Base-by-base conservation (phyloP, 306 rosid genomes). In the Hippophae gyantsensis region DNA sequence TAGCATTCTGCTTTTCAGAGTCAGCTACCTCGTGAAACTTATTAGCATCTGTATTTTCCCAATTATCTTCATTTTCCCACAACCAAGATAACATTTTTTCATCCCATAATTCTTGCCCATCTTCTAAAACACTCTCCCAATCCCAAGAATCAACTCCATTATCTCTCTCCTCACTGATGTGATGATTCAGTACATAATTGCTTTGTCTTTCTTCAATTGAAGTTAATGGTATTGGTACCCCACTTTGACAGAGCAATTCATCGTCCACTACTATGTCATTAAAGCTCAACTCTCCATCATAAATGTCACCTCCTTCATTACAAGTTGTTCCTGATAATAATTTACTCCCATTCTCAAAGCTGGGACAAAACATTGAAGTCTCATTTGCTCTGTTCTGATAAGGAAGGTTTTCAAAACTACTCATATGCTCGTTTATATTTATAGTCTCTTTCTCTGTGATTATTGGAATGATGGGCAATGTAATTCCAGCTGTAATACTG, bases 41-140 rank as follows among this genome's bases (percentile, higher is more conserved):
- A 18, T 63, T 56, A 57, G 6, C 12, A 9, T 43, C 14, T 6
- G 55, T 68, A 7, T 52, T 45, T 40, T 67, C 83, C 74, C 48
- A 57, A 7, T 70, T 59, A 58, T 2, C 4, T 2, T 77, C 73
- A 60, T 69, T 79, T 1, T 72, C 70, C 83, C 77, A 79, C 9
- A 79, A 48, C 80, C 74, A 76, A 2, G 74, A 58, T 4, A 78
- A 41, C 23, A 62, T 14, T 13, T 42, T 67, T 12, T 76, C 82
- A 7, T 75, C 71, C 5, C 50, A 67, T 61, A 56, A 40, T 9
- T 57, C 60, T 8, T 44, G 63, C 9, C 57, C 70, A 18, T 63
- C 55, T 42, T 52, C 64, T 6, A 72, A 6, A 5, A 52, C 11
- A 45, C 67, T 66, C 53, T 76, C 88, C 93, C 93, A 82, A 23